These are phyloP conservation scores for Brettanomyces naardenensis DNA, from an alignment of 805 yeast genomes.

Conservation along the genomic window DNA sequence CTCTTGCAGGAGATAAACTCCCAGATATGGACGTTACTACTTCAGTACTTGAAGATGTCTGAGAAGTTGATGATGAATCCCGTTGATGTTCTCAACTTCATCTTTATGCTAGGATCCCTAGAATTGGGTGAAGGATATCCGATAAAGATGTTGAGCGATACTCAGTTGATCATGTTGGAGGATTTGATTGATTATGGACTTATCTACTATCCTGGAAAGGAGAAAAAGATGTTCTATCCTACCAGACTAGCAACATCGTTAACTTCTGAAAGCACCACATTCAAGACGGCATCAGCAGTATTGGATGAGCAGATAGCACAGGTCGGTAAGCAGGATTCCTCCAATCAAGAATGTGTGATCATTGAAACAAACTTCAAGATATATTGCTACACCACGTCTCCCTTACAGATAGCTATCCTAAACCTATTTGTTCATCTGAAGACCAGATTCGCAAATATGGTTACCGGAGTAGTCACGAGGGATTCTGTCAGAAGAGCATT, in stretches of 20 bases:
- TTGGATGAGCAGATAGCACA: slow-evolving; percentile 55
- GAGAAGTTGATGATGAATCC: slow-evolving; percentile 87
- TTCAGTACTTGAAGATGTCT: slow-evolving; percentile 82
- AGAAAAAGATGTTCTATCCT: slow-evolving; percentile 62
- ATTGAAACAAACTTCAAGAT: slow-evolving; percentile 90
- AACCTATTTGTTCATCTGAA: slow-evolving; percentile 81
- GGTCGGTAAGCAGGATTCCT: slow-evolving; percentile 11
- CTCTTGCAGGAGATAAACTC: slow-evolving; percentile 86
- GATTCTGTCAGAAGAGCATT: slow-evolving; percentile 85
- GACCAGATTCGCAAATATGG: slow-evolving; percentile 84
- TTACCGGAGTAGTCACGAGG: slow-evolving; percentile 86
- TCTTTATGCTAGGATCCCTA: slow-evolving; percentile 86
- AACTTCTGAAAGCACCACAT: slow-evolving; percentile 72
- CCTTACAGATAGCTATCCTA: slow-evolving; percentile 87
- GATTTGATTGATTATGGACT: slow-evolving; percentile 90
- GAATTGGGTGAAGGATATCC: slow-evolving; percentile 87
- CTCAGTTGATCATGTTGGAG: slow-evolving; percentile 79
- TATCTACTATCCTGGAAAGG: slow-evolving; percentile 41
- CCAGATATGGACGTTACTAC: slow-evolving; percentile 86
- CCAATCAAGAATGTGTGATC: slow-evolving; percentile 59
- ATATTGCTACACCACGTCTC: slow-evolving; percentile 90
- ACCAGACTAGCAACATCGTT: slow-evolving; percentile 84
- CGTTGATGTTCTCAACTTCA: slow-evolving; percentile 89
- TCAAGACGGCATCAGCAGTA: slow-evolving; percentile 67
- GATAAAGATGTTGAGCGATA: slow-evolving; percentile 57